Evolutionary conservation across 768 basidiomycete species (phyloP), one percentile per base, ranked within the genome.

Genomic region (Boletus rubroflammeus): DNA sequence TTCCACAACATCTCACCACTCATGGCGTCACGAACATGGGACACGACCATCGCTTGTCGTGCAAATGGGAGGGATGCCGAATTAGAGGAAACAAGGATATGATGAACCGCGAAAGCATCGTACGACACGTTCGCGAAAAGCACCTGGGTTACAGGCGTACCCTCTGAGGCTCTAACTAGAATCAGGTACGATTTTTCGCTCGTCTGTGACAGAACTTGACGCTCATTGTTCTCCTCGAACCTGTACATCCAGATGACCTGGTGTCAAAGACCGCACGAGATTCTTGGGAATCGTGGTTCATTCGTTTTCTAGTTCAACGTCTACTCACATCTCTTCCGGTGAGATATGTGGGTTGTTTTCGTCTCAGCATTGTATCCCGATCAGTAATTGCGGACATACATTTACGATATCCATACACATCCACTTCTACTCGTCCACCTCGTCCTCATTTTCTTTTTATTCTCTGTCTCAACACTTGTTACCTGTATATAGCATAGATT

Each of bases 21-120:
- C 66, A 67, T 2, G 49, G 47, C 0, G 11, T 67, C 32, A 32
- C 19, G 7, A 46, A 54, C 0, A 19, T 49, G 35, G 0, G 19
- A 7, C 31, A 32, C 21, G 0, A 36, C 1, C 0, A 1, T 10
- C 39, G 0, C 0, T 1, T 63, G 11, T 0, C 1, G 0, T 67
- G 66, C 13, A 17, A 15, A 23, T 66, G 65, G 65, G 0, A 2
- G 0, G 47, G 46, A 1, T 65, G 64, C 28, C 31, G 34, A 10
- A 28, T 47, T 11, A 51, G 39, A 32, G 42, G 47, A 19, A 28
- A 19, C 2, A 47, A n/a, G 8, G 1, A 0, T 2, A 4, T 0
- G 14, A 40, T 67, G 17, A 67, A 66, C 0, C 61, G 66, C 2
- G 57, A 66, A 32, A 52, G 51, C 9, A 59, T 67, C 4, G 38